These are phyloP conservation scores for Tylopilus rubrobrunneus DNA, from an alignment of 768 basidiomycete species.

Conservation along the genomic window DNA sequence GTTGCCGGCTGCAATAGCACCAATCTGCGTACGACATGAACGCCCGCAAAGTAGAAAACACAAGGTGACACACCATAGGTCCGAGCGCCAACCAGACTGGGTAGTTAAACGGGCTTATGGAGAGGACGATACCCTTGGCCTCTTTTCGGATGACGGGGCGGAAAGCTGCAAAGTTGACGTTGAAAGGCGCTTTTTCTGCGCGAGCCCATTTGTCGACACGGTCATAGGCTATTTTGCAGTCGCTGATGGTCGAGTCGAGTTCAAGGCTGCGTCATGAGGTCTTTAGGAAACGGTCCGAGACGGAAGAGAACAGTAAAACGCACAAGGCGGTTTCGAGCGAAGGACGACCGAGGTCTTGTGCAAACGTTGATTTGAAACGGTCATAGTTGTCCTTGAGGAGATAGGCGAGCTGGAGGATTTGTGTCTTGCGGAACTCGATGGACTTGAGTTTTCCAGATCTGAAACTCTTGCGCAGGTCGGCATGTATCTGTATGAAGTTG, in stretches of 20 bases:
- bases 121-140: constrained; percentile 72
- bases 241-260: constrained; percentile 48
- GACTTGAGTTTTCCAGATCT: constrained; percentile 58
- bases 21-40: constrained; percentile 35
- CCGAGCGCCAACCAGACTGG: constrained; percentile 57
- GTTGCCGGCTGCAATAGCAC: constrained; percentile 79
- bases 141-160: too few species aligned
- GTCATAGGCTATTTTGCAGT: constrained; percentile 38
- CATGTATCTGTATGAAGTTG: constrained; percentile 45
- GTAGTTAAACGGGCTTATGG: constrained; percentile 75
- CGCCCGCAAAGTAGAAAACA: too few species aligned
- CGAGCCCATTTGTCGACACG: constrained; percentile 75
- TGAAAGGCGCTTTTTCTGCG: constrained; percentile 54
- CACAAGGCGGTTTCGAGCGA: constrained; percentile 53
- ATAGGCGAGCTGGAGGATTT: constrained; percentile 72
- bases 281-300: constrained; percentile 40
- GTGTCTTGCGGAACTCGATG: constrained; percentile 69
- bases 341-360: constrained; percentile 62
- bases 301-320: constrained; percentile 24
- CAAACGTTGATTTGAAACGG: constrained; percentile 55
- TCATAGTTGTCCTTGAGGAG: constrained; percentile 68
- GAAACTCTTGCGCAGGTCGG: constrained; percentile 55
- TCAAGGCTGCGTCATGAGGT: constrained; percentile 50
- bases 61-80: too few species aligned
- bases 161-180: constrained; percentile 54